Conservation (phyloP, 495 filamentous ascomycete genomes). For the Pyrenopolyporus hunteri region DNA sequence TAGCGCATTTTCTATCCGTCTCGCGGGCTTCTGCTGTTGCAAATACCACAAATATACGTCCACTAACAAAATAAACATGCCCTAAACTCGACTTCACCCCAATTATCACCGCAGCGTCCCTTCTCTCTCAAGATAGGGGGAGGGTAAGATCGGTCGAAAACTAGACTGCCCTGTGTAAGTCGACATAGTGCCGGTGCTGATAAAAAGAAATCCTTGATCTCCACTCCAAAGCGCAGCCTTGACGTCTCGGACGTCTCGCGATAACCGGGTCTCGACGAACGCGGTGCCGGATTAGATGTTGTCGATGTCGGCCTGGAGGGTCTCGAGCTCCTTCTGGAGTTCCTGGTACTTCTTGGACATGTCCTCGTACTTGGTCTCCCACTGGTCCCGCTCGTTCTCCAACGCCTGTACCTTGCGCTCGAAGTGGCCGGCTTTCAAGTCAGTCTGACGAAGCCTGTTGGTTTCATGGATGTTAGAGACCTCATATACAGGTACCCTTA, state of each 20-base stretch:
- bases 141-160: constrained; percentile 20
- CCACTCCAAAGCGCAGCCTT: constrained; percentile 21
- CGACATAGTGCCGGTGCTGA: constrained; percentile 26
- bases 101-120: constrained; percentile 17
- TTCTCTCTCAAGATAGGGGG: constrained; percentile 8
- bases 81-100: constrained; percentile 21
- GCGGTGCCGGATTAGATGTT: constrained; percentile 69
- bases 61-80: constrained; percentile 34
- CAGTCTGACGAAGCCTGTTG: constrained; percentile 90
- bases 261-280: constrained; percentile 28
- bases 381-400: constrained; percentile 83
- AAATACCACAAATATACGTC: constrained; percentile 34
- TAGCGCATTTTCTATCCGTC: constrained; percentile 36
- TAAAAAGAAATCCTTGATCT: constrained; percentile 27
- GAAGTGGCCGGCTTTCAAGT: constrained; percentile 98
- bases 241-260: constrained; percentile 26
- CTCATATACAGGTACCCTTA: constrained; percentile 11
- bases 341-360: constrained; percentile 83
- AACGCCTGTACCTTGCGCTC: constrained; percentile 99
- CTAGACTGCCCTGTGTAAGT: constrained; percentile 14
- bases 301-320: constrained; percentile 85
- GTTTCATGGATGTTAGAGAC: constrained; percentile 33
- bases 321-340: constrained; percentile 90
- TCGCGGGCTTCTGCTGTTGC: constrained; percentile 27
- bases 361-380: constrained; percentile 97